Evolutionary conservation across 148 eudicot genomes (phyloP).

Genomic region (Nepenthes gracilis): DNA sequence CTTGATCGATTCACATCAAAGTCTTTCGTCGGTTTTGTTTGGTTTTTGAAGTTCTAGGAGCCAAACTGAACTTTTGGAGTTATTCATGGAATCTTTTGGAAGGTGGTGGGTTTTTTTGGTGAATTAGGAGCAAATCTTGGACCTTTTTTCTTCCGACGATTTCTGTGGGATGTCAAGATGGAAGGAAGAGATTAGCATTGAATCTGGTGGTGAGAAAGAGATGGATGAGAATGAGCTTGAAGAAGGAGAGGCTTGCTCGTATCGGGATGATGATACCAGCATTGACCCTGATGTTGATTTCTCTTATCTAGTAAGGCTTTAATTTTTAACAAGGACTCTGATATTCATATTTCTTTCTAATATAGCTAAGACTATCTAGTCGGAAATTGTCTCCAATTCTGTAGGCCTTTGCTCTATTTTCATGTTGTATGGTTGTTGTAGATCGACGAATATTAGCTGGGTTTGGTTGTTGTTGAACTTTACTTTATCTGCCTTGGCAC

Average conservation of each 20-base stretch:
- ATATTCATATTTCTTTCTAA: background rate
- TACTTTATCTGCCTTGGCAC: too few species aligned
- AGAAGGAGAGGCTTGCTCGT: conserved; percentile 79
- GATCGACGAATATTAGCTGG: too few species aligned
- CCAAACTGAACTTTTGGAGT: too few species aligned
- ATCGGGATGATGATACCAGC: conserved; percentile 38
- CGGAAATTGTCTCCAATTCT: background rate
- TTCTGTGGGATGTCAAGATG: conserved; percentile 66
- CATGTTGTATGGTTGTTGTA: too few species aligned
- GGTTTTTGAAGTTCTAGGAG: too few species aligned
- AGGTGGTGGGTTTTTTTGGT: too few species aligned
- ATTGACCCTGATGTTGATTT: conserved; percentile 92
- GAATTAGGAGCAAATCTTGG: background rate
- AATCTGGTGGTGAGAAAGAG: conserved; percentile 33
- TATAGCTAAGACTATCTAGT: conserved; percentile 1
- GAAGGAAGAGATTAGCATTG: conserved; percentile 48
- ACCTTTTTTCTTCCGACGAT: conserved; percentile 36
- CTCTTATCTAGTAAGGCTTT: conserved; percentile 69
- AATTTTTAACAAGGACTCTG: too few species aligned
- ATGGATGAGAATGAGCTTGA: conserved; percentile 76
- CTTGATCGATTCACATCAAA: too few species aligned
- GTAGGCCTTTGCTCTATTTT: background rate
- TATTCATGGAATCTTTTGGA: too few species aligned
- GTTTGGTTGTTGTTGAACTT: too few species aligned
- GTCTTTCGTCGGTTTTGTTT: too few species aligned